Conservation (phyloP, 1,139 yeast genomes). For the Hemisphaericaspora lyxosophila region DNA sequence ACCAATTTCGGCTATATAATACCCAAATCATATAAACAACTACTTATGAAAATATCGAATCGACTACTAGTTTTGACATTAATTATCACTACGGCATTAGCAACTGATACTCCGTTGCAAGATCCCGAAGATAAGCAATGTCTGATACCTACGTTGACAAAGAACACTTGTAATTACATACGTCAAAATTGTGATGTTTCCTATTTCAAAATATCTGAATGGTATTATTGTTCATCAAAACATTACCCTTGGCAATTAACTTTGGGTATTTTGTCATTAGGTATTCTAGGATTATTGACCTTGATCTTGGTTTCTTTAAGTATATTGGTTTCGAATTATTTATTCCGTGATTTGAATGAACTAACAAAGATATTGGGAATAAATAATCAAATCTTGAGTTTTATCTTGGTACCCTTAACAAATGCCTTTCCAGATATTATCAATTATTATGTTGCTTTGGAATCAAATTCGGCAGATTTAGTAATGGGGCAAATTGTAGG, state of each 20-base stretch:
- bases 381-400: conserved; percentile 35
- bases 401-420: conserved; percentile 38
- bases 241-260: conserved; percentile 15
- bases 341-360: conserved; percentile 32
- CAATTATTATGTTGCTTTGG: conserved; percentile 35
- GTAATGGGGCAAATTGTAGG: conserved; percentile 46
- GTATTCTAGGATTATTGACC: conserved; percentile 18
- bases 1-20: too few relatives aligned
- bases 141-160: conserved; percentile 6
- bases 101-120: not conserved
- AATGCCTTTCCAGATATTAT: conserved; percentile 44
- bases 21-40: too few relatives aligned
- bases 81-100: not conserved
- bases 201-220: conserved; percentile 27
- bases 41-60: not conserved
- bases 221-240: conserved; percentile 26
- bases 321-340: conserved; percentile 36
- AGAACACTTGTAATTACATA: conserved; percentile 22
- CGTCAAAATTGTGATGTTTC: conserved; percentile 22
- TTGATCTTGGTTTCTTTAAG: conserved; percentile 28
- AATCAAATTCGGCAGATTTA: conserved; percentile 32
- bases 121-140: conserved; percentile 9
- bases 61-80: not conserved
- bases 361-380: conserved; percentile 27
- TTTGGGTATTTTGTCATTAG: conserved; percentile 16